Percentiles rank a stretch among this genome's conserved stretches.
phyloP scores from a whole-genome alignment of 2,329 filamentous ascomycete species.

The Metarhizium guizhouense region DNA sequence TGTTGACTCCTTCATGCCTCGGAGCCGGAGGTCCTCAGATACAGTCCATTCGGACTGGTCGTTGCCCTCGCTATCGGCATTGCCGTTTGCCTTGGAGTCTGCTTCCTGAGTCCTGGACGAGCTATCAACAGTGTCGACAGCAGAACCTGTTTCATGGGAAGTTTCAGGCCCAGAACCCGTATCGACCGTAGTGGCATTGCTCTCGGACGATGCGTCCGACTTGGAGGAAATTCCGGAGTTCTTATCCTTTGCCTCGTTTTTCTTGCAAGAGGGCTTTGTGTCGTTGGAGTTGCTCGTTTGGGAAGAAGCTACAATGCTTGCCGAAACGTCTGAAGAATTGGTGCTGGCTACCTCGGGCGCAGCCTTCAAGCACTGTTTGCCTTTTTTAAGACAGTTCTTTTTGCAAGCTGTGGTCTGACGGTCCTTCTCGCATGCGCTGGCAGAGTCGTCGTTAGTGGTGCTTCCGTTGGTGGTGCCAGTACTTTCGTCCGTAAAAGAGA shows the following conservation, averaged over 20 bases:
- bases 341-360: background rate
- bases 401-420: background rate
- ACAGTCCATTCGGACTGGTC: slow-evolving; percentile 18
- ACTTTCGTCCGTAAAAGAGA: background rate
- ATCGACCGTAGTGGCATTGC: slow-evolving; percentile 3
- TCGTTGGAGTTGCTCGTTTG: background rate
- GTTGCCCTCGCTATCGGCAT: background rate
- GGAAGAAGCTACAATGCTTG: no score
- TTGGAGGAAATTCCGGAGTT: background rate
- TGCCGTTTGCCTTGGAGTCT: background rate
- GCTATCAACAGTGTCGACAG: background rate
- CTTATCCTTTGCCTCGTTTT: background rate
- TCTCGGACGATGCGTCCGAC: slow-evolving; percentile 1
- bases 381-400: background rate
- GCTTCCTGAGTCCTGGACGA: background rate
- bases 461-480: background rate
- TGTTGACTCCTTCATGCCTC: slow-evolving; percentile 23
- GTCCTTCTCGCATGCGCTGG: background rate
- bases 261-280: background rate
- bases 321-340: background rate
- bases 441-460: background rate
- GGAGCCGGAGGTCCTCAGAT: slow-evolving; percentile 25
- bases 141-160: slow-evolving; percentile 1
- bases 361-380: background rate
- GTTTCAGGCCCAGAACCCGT: slow-evolving; percentile 6